Evolutionary conservation across 768 basidiomycete genomes (phyloP).

Genomic region (Rhizopogon vesiculosus): DNA sequence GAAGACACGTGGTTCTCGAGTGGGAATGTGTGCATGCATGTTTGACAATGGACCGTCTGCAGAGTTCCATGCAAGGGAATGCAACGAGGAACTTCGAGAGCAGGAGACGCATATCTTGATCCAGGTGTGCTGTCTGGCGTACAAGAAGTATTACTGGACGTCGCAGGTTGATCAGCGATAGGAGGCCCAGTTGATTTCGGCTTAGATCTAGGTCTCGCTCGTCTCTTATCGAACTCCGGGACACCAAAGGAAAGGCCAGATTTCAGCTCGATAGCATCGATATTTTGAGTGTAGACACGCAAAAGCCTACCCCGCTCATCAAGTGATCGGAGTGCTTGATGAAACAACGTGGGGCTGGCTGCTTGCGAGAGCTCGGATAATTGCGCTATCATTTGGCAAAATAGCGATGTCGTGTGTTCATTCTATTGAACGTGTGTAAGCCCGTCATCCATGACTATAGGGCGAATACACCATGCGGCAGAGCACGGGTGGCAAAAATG

Average conservation of each 20-base stretch:
- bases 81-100: constrained; percentile 65
- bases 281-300: constrained; percentile 92
- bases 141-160: constrained; percentile 10
- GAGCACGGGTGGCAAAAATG: not conserved
- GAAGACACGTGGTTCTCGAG: constrained; percentile 56
- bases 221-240: constrained; percentile 58
- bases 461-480: not conserved
- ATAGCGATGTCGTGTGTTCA: constrained; percentile 69
- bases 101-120: constrained; percentile 46
- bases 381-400: constrained; percentile 87
- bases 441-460: constrained; percentile 1
- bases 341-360: constrained; percentile 79
- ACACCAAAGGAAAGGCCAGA: constrained; percentile 87
- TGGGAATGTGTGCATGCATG: constrained; percentile 71
- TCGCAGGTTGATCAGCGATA: constrained; percentile 8
- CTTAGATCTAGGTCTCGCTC: constrained; percentile 49
- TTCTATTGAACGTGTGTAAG: constrained; percentile 42
- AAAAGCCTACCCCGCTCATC: constrained; percentile 75
- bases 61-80: constrained; percentile 91
- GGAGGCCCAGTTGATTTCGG: constrained; percentile 26
- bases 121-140: constrained; percentile 14
- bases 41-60: constrained; percentile 72
- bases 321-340: constrained; percentile 65
- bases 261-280: constrained; percentile 83
- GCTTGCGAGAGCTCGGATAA: constrained; percentile 67